A percentile compares a stretch with the other conserved stretches of the same genome.
phyloP scores from a whole-genome alignment of 2,329 filamentous ascomycete species.

The Colletotrichum abscissum region DNA sequence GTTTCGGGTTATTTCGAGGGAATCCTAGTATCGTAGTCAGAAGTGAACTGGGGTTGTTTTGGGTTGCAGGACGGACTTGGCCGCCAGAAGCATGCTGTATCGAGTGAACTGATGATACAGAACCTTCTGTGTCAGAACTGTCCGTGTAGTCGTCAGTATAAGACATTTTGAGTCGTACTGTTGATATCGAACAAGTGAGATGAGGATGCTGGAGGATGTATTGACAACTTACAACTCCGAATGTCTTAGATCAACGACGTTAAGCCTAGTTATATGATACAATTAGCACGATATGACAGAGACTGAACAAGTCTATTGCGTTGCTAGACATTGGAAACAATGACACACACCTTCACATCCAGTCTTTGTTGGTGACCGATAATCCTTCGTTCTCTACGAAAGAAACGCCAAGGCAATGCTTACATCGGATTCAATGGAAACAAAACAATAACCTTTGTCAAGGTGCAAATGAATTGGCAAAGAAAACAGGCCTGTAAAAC shows the following conservation, averaged over 20 bases:
- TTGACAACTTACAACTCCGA: background rate
- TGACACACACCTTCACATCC: background rate
- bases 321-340: background rate
- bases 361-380: background rate
- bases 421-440: background rate
- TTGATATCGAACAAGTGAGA: background rate
- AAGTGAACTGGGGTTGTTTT: too few relatives aligned
- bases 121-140: too few relatives aligned
- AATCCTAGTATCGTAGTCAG: too few relatives aligned
- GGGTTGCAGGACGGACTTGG: too few relatives aligned
- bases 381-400: background rate
- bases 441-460: background rate
- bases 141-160: background rate
- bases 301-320: background rate
- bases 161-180: background rate
- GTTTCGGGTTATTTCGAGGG: background rate
- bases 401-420: background rate
- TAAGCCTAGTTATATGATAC: background rate
- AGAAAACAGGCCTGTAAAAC: too few relatives aligned
- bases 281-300: background rate
- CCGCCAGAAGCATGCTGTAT: too few relatives aligned
- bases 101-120: too few relatives aligned
- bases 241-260: background rate
- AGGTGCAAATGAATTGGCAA: too few relatives aligned
- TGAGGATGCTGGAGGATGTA: background rate